Evolutionary conservation across 78 protist species (phyloP).

Genomic region (Dictyostelium intermedium): DNA sequence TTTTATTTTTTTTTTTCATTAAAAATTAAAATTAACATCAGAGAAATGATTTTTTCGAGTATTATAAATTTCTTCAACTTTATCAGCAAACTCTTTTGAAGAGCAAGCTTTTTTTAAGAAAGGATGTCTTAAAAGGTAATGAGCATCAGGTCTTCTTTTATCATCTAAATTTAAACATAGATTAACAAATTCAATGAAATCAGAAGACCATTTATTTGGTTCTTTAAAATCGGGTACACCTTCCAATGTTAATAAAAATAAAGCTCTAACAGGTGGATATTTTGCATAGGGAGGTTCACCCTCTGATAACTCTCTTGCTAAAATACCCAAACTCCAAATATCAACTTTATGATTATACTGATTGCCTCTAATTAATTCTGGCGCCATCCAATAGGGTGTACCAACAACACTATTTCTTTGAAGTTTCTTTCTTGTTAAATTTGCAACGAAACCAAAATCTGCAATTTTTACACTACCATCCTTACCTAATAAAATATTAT

Average conservation of each 20-base stretch:
- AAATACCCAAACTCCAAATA: conserved; percentile 81
- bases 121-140: conserved; percentile 50
- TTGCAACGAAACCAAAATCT: conserved; percentile 89
- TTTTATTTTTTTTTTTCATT: background rate
- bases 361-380: conserved; percentile 80
- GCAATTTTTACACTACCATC: conserved; percentile 78
- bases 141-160: conserved; percentile 75
- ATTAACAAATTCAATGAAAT: conserved; percentile 74
- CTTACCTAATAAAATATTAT: conserved; percentile 74
- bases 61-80: conserved; percentile 26
- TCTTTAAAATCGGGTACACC: conserved; percentile 87
- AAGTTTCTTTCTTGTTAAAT: conserved; percentile 35
- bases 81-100: conserved; percentile 44
- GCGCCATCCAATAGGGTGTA: conserved; percentile 94
- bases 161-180: conserved; percentile 62
- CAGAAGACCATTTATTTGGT: conserved; percentile 58
- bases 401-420: conserved; percentile 86
- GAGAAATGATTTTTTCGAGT: conserved; percentile 55
- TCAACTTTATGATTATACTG: conserved; percentile 78
- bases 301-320: conserved; percentile 74
- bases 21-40: conserved; percentile 29
- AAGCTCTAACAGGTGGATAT: conserved; percentile 80
- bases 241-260: conserved; percentile 80
- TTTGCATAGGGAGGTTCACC: conserved; percentile 83
- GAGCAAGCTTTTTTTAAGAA: conserved; percentile 56